Base-by-base conservation (phyloP, 768 basidiomycete species). In the Amanita pallidorosea region DNA sequence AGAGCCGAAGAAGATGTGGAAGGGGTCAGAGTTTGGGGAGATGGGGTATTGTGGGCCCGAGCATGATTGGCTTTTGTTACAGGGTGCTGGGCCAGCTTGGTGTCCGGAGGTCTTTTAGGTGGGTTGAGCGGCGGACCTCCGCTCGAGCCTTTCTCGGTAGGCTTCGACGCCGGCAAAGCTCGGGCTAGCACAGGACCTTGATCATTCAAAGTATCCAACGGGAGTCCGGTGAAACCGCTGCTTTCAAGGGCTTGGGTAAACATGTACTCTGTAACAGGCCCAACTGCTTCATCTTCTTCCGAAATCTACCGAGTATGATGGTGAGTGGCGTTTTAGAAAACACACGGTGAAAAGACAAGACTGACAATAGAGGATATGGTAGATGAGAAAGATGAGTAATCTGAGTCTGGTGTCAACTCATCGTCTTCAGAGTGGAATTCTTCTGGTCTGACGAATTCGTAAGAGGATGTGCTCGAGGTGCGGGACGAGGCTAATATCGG, bases 361-460 rank as follows among this genome's bases (percentile, higher is more conserved):
- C 50, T 36, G 29, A 51, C 50, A 13, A 51, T 51, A 5, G 50
- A 18, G 17, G 50, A 51, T 43, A 51, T 51, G 29, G 50, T 51
- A 13, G 50, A 25, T 23, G 50, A 51, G 43, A 51, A 51, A 8
- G 49, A 50, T 18, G 49, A 44, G 25, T 34, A 45, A 42, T 51
- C 50, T 5, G 50, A 51, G 22, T 51, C 50, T 22, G 50, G 33
- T 11, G 50, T 44, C 13, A 42, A 23, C 11, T 51, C 50, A n/a
- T 51, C 50, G 23, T 51, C 46, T 20, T 47, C 50, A 11, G 50
- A 51, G 22, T 51, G 50, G 20, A 51, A 51, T n/a, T 51, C 50
- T 45, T 51, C 50, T 13, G 50, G 50, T 15, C 43, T 40, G 42
- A 51, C 33, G 43, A 43, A 51, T 45, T 51, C 50, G n/a, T 51